A percentile compares a stretch with the other conserved stretches of the same genome.
phyloP scores from a whole-genome alignment of 2,329 filamentous ascomycete genomes.

The Fusarium dimerum region DNA sequence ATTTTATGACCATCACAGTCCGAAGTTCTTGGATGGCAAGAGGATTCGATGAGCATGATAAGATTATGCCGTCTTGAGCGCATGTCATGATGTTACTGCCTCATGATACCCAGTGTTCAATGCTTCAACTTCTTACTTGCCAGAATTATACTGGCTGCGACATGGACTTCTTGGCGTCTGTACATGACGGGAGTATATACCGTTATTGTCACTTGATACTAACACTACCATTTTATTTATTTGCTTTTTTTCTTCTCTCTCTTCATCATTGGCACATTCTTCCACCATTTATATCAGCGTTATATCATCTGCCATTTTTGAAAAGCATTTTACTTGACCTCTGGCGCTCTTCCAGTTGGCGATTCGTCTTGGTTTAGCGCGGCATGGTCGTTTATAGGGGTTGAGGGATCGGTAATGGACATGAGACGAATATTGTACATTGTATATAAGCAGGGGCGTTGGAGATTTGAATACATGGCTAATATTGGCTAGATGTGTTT shows the following conservation, averaged over 20 bases:
- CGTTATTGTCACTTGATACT: neutral
- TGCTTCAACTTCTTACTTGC: neutral
- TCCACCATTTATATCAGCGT: neutral
- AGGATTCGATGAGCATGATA: constrained; percentile 38
- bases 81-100: constrained; percentile 15
- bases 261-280: neutral
- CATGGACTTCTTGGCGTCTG: neutral
- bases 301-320: neutral
- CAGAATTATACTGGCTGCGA: neutral
- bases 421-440: neutral
- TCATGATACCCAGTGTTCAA: constrained; percentile 29
- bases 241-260: no score
- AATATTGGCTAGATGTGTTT: neutral
- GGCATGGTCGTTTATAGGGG: neutral
- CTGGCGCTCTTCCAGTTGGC: neutral
- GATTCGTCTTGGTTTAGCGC: neutral
- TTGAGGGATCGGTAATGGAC: neutral
- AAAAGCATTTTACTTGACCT: neutral
- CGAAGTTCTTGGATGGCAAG: constrained; percentile 58
- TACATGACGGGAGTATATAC: neutral
- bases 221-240: no score
- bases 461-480: neutral
- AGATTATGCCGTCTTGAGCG: neutral
- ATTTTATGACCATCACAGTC: constrained; percentile 53
- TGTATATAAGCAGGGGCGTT: neutral